Percentiles rank a stretch among this genome's conserved stretches.
phyloP scores from a whole-genome alignment of 2,329 filamentous ascomycete species.

The Cladosporium sp. region DNA sequence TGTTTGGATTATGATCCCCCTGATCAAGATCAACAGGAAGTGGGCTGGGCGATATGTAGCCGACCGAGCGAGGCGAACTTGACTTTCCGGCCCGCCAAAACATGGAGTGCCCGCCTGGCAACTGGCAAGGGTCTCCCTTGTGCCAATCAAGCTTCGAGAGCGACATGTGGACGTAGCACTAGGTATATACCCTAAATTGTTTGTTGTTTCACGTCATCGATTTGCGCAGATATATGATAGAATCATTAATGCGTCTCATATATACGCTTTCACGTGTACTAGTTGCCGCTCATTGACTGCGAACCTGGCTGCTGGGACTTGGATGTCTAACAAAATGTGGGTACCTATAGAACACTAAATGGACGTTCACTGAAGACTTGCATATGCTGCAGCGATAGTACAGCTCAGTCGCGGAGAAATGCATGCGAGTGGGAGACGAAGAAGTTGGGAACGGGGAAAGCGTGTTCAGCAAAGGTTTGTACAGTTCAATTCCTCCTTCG shows the following conservation, averaged over 20 bases:
- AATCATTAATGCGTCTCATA: background rate
- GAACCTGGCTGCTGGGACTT: too few relatives aligned
- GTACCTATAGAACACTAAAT: too few relatives aligned
- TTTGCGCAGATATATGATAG: too few relatives aligned
- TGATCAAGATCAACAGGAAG: slow-evolving; percentile 3
- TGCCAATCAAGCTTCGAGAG: background rate
- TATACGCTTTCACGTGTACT: background rate
- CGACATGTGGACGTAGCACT: background rate
- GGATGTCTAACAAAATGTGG: too few relatives aligned
- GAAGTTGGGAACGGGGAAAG: too few relatives aligned
- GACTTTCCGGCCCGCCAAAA: slow-evolving; percentile 10
- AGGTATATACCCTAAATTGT: too few relatives aligned
- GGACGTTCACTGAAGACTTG: too few relatives aligned
- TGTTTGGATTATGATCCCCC: background rate
- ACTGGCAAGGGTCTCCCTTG: slow-evolving; percentile 1
- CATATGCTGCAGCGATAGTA: too few relatives aligned
- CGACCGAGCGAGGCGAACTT: background rate
- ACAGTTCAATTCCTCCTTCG: slow-evolving; percentile 8
- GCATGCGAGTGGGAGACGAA: too few relatives aligned
- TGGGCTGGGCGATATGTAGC: slow-evolving; percentile 5
- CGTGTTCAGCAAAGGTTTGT: background rate
- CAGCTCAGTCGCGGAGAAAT: too few relatives aligned
- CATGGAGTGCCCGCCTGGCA: background rate
- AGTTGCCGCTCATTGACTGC: background rate
- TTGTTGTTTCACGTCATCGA: background rate